phyloP scores from a whole-genome alignment of 352 stramenopile species.

The Globisporangium echinulatum region DNA sequence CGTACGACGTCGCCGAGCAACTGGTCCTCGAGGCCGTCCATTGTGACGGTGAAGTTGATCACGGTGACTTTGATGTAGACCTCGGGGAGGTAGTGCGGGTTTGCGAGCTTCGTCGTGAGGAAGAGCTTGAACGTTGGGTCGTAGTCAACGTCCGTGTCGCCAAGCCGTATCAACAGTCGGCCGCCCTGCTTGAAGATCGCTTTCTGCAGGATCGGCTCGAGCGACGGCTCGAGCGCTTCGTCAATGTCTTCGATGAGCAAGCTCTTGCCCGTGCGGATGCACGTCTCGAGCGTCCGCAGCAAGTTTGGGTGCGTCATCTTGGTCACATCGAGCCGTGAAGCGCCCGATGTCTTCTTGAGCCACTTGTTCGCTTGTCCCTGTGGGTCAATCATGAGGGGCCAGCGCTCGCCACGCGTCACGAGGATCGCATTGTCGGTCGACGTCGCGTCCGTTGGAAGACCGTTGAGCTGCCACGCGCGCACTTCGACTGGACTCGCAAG shows the following conservation, averaged over 20 bases:
- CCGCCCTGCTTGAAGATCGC: constrained; percentile 90
- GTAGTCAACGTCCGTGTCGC: constrained; percentile 92
- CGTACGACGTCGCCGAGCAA: constrained; percentile 90
- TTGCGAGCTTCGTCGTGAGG: constrained; percentile 91
- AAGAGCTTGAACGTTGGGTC: constrained; percentile 89
- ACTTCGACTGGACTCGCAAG: constrained; percentile 89
- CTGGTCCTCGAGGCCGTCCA: constrained; percentile 91
- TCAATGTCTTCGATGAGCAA: constrained; percentile 92
- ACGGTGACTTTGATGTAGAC: constrained; percentile 96
- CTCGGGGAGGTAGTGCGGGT: constrained; percentile 92
- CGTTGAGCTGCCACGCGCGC: constrained; percentile 90
- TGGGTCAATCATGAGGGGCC: constrained; percentile 94
- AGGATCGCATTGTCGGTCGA: constrained; percentile 93
- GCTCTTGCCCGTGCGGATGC: constrained; percentile 88
- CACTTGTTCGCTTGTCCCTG: constrained; percentile 93
- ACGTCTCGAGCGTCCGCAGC: constrained; percentile 86
- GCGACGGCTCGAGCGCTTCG: constrained; percentile 86
- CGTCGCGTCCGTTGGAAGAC: constrained; percentile 87
- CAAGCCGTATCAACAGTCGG: constrained; percentile 83
- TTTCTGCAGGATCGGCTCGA: constrained; percentile 92
- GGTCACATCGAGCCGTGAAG: constrained; percentile 58
- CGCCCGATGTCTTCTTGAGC: constrained; percentile 86
- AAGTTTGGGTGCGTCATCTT: constrained; percentile 92
- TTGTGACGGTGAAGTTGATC: constrained; percentile 96
- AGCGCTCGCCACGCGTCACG: constrained; percentile 85